phyloP scores from a whole-genome alignment of 495 filamentous ascomycete genomes.

The Aspergillus avenaceus region DNA sequence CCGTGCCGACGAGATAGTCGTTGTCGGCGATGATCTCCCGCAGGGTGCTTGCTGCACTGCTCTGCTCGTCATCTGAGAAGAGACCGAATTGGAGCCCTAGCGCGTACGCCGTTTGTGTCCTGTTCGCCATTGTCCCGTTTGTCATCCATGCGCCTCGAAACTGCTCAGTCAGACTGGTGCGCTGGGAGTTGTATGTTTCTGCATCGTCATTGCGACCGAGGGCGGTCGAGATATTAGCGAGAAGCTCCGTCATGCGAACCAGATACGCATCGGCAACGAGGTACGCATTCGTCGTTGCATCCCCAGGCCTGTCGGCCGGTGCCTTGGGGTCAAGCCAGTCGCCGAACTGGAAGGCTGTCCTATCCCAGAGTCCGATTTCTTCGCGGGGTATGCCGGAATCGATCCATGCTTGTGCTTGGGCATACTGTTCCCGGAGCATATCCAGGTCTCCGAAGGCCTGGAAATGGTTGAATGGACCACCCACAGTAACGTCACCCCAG shows the following conservation, averaged over 20 bases:
- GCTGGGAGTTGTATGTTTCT: conserved; percentile 13
- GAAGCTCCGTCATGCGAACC: conserved; percentile 37
- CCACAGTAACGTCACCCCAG: conserved; percentile 46
- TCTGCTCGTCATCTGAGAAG: conserved; percentile 9
- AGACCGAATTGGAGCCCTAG: conserved; percentile 44
- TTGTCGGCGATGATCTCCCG: background rate
- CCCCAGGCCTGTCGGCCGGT: conserved; percentile 35
- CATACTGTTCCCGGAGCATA: conserved; percentile 35
- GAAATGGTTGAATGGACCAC: conserved; percentile 42
- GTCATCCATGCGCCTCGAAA: conserved; percentile 42
- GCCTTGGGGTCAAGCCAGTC: conserved; percentile 54
- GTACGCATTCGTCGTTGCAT: conserved; percentile 32
- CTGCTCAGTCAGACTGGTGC: conserved; percentile 19
- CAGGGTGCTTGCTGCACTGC: background rate
- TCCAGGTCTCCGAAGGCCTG: conserved; percentile 35
- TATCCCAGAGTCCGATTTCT: conserved; percentile 32
- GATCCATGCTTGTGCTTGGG: conserved; percentile 41
- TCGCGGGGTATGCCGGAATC: conserved; percentile 38
- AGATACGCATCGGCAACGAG: conserved; percentile 52
- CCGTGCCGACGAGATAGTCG: conserved; percentile 39
- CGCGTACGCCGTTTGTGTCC: conserved; percentile 46
- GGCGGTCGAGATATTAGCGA: conserved; percentile 9
- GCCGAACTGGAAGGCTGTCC: conserved; percentile 35
- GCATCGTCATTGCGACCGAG: background rate
- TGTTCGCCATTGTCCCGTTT: conserved; percentile 32